phyloP scores from a whole-genome alignment of 2,329 filamentous ascomycete species.

The Trichoderma sp. region DNA sequence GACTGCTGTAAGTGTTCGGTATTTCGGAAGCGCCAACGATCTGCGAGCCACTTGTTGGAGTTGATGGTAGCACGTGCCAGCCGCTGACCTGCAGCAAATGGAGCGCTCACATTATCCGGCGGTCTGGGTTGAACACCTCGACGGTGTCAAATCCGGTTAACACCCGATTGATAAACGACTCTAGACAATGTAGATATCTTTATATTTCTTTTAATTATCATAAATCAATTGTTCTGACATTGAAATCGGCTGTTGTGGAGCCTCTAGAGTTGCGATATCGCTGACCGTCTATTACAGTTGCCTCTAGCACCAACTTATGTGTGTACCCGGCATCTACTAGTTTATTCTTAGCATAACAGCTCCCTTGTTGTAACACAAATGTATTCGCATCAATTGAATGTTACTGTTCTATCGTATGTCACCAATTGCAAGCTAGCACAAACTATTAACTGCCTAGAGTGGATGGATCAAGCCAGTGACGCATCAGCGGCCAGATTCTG shows the following conservation, averaged over 20 bases:
- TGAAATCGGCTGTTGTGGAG: neutral
- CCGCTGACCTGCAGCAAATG: neutral
- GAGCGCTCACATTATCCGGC: neutral
- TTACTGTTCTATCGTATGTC: neutral
- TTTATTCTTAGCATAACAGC: neutral
- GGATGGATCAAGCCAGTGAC: neutral
- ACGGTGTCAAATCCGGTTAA: neutral
- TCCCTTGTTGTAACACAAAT: neutral
- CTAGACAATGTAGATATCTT: neutral
- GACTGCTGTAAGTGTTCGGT: neutral
- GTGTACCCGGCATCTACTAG: neutral
- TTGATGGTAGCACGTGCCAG: neutral
- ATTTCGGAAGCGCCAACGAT: neutral
- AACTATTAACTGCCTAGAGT: neutral
- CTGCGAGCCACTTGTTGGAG: constrained; percentile 8
- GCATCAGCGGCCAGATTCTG: neutral
- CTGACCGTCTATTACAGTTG: neutral
- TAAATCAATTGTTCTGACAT: neutral
- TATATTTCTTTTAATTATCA: neutral
- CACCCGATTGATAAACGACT: neutral
- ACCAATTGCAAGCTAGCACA: neutral
- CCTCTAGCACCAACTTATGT: neutral
- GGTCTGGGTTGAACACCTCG: neutral
- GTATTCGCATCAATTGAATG: neutral
- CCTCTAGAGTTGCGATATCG: neutral